A percentile compares a stretch with the other conserved stretches of the same genome.
Evolutionary conservation across 768 basidiomycete genomes (phyloP).

Genomic region (Pleurotus sapidus): DNA sequence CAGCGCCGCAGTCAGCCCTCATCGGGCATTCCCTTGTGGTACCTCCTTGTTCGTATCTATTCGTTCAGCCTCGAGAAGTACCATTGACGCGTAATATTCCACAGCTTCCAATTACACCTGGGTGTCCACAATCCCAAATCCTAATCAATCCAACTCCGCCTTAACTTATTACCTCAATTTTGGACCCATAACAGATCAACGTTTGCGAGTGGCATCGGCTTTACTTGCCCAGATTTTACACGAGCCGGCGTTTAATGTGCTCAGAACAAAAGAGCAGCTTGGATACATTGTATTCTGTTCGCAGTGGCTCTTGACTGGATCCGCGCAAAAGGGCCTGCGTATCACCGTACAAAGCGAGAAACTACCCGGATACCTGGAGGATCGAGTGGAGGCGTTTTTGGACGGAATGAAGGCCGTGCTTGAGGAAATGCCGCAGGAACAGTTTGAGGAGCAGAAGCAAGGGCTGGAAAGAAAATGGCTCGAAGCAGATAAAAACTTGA

Average conservation of each 20-base stretch:
- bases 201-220: slow-evolving; percentile 59
- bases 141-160: slow-evolving; percentile 83
- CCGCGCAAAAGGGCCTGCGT: slow-evolving; percentile 71
- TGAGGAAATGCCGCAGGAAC: slow-evolving; percentile 63
- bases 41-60: slow-evolving; percentile 51
- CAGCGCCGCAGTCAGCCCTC: slow-evolving; percentile 54
- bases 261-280: slow-evolving; percentile 93
- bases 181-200: slow-evolving; percentile 64
- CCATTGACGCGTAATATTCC: neutral
- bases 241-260: slow-evolving; percentile 90
- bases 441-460: slow-evolving; percentile 76
- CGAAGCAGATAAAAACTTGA: slow-evolving; percentile 86
- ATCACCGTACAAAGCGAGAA: slow-evolving; percentile 90
- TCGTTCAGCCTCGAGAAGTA: neutral
- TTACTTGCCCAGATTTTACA: slow-evolving; percentile 81
- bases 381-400: slow-evolving; percentile 87
- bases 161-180: slow-evolving; percentile 84
- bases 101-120: slow-evolving; percentile 72
- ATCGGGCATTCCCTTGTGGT: slow-evolving; percentile 61
- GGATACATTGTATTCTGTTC: slow-evolving; percentile 85
- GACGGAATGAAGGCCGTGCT: slow-evolving; percentile 67
- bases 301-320: slow-evolving; percentile 55
- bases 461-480: slow-evolving; percentile 79
- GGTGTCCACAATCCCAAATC: slow-evolving; percentile 69
- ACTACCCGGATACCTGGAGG: slow-evolving; percentile 75